Evolutionary conservation across 257 asterid genomes (phyloP), one percentile per base, ranked within the genome.

Genomic region (Ajuga chamaepitys): DNA sequence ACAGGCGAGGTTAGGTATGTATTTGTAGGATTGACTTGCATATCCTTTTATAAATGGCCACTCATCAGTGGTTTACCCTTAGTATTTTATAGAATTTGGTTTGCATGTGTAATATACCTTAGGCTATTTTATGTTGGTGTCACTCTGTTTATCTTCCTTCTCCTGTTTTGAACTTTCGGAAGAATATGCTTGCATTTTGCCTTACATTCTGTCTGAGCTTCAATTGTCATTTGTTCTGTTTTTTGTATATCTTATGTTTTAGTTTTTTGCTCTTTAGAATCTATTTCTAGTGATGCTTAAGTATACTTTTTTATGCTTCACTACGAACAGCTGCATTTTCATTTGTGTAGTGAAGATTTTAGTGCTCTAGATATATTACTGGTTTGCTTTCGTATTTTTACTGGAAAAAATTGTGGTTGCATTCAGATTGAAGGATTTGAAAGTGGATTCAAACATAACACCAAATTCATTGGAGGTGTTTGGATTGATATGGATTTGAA

Each of bases 1-100:
- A 55, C 61, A 13, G 61, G 61, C 13, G 61, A 55, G 61, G 18
- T 55, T 55, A 55, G 61, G 61, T 55, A 53, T 14, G 37, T 25
- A 25, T 26, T 14, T 20, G 30, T 24, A 30, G 30, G 61, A 14
- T 55, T n/a, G 38, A 50, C 13, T 25, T 26, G 28, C 61, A 13
- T 55, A 13, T 55, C 24, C 22, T 1, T n/a, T 26, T 22, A 54
- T 26, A 54, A 12, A 7, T 28, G 22, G 22, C 40, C 6, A 7
- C 22, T 9, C 57, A 50, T 50, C 12, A 16, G 9, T 11, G 34
- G 16, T 42, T 45, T 45, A 45, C 52, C 25, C 52, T 9, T 48
- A 22, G 32, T 34, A 44, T 44, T 14, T 44, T 2, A 3, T 44
- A 2, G 2, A 44, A 14, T n/a, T 14, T 44, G 20, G 51, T 14